Evolutionary conservation across 345 rosid species (phyloP), one percentile per base, ranked within the genome.

Genomic region (Limnanthes douglasii): DNA sequence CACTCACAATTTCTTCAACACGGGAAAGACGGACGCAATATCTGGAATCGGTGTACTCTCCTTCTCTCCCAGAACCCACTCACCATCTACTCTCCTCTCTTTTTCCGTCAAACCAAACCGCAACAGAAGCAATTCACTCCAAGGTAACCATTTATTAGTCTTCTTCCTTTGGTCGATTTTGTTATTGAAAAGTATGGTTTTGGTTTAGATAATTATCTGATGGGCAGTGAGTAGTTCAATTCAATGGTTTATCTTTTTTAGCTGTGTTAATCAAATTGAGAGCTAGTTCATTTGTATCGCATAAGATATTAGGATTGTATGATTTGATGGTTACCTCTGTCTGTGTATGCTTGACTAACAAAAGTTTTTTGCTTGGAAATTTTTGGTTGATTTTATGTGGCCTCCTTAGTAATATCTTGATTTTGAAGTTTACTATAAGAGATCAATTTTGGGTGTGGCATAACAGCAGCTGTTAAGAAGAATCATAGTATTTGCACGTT

Each of bases 21-120:
- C n/a, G n/a, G n/a, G n/a, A n/a, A n/a, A n/a, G n/a, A n/a, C n/a
- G n/a, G n/a, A n/a, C n/a, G n/a, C n/a, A n/a, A n/a, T n/a, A n/a
- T n/a, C n/a, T n/a, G 14, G 55, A 6, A 21, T 39, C 42, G 53
- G 67, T 35, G 56, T 46, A 15, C 45, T 48, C 44, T 61, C 78
- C 51, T 64, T 54, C 52, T 46, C 72, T 17, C 55, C 69, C 21
- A 57, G 52, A 41, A 23, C 21, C 23, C 49, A 37, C 42, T 26
- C 38, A 19, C 46, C 37, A n/a, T 31, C 37, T 4, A 3, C 39
- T 52, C 25, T 51, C 45, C 21, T 54, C 21, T 45, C 77, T 2
- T 32, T 58, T 21, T 53, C 80, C 31, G 19, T 62, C 56, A 56
- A 50, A 4, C 66, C 26, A 0, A 64, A 38, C 37, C 65, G 64